Base-by-base conservation (phyloP, 2,329 filamentous ascomycete genomes). In the Aureobasidium sp. region DNA sequence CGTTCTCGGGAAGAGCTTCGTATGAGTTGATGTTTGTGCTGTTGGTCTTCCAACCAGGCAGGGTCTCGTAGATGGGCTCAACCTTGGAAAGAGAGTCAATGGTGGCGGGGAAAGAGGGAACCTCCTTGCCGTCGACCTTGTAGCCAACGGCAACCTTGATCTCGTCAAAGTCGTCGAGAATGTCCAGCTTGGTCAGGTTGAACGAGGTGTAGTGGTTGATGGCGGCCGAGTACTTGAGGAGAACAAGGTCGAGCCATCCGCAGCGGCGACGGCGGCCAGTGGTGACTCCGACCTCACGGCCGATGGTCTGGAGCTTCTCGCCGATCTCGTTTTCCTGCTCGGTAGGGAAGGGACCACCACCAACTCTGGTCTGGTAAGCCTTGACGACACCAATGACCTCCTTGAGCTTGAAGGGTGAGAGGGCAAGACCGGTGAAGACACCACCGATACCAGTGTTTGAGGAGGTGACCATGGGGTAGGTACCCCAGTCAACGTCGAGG, bases 81-180 rank as follows among this genome's bases (percentile, higher is more conserved):
- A 83, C 79, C 57, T 77, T 75, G 29, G 81, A 80, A 17, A 90
- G 76, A 37, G 80, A 71, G 43, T 78, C 74, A 17, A 84, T 78
- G 67, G 87, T 82, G 8, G 85, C 84, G 4, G 84, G 88, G 79
- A 88, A 90, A 13, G 79, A 83, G 19, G 81, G 77, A 11, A 87
- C 72, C 60, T 76, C 74, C 68, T 81, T 69, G 45, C 81, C 82
- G 54, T 81, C 79, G 68, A 82, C 66, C 13, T 77, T 77, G 75
- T 95, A 95, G 2, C 83, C 84, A 15, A 87, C 82, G 19, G 87
- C 88, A 54, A 89, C 79, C 72, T 91, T 88, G 74, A 95, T 81
- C 68, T 84, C 85, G 10, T 82, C 78, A 70, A 95, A 90, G 33
- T 82, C 82, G 70, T 91, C 88, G 17, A 91, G 79, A 38, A 90